Conservation (phyloP, 2,329 filamentous ascomycete species). For the Tolypocladium tropicale region DNA sequence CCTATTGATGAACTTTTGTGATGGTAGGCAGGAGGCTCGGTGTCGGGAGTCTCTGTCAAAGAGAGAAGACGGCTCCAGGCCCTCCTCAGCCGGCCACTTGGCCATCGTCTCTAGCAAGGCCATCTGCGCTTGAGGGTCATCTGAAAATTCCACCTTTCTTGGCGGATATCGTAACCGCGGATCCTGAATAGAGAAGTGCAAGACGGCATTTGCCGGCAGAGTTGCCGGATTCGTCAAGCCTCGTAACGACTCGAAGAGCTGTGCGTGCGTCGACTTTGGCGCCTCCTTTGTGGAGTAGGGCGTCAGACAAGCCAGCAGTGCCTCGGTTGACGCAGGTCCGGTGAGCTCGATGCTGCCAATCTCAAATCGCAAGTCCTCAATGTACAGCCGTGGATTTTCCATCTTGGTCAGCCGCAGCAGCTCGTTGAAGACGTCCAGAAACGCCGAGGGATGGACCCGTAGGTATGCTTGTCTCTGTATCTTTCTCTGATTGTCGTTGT, state of each 20-base stretch:
- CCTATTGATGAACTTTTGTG: constrained; percentile 73
- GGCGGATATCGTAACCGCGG: constrained; percentile 74
- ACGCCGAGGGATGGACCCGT: constrained; percentile 74
- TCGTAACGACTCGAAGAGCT: constrained; percentile 39
- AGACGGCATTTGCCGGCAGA: constrained; percentile 57
- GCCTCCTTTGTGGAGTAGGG: constrained; percentile 28
- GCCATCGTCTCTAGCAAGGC: constrained; percentile 51
- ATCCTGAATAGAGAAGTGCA: constrained; percentile 67
- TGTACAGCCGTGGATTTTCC: constrained; percentile 48
- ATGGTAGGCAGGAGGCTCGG: constrained; percentile 53
- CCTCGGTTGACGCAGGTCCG: constrained; percentile 67
- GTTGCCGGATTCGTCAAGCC: constrained; percentile 58
- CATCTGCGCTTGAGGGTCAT: constrained; percentile 23
- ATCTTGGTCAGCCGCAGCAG: constrained; percentile 46
- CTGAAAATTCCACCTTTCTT: constrained; percentile 35
- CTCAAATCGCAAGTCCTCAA: constrained; percentile 63
- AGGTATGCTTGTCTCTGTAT: constrained; percentile 46
- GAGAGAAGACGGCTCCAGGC: constrained; percentile 38
- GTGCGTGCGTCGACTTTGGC: constrained; percentile 27
- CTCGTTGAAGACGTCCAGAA: constrained; percentile 57
- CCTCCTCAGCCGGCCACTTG: constrained; percentile 54
- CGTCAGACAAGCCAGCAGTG: constrained; percentile 59
- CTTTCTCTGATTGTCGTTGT: constrained; percentile 13
- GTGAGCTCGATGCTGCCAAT: constrained; percentile 48
- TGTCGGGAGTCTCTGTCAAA: constrained; percentile 61